These are phyloP conservation scores for Tilletia setariae DNA, from an alignment of 1,284 basidiomycete species.

Conservation along the genomic window DNA sequence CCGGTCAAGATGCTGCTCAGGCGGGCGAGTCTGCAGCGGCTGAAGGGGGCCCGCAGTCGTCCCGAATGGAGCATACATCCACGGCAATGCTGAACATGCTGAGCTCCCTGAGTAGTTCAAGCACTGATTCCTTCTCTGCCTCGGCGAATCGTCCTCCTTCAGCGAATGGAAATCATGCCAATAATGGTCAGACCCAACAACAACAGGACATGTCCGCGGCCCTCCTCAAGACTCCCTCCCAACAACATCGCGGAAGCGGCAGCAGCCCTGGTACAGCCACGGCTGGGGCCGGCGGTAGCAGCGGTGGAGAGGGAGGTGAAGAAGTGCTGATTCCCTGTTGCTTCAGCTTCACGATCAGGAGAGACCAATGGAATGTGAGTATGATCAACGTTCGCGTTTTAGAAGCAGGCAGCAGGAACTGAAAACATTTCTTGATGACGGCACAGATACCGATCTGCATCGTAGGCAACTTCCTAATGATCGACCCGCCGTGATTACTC, in stretches of 20 bases:
- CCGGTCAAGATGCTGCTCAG: too few relatives aligned
- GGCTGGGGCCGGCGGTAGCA: not conserved
- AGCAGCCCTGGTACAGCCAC: not conserved
- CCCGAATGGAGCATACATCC: too few relatives aligned
- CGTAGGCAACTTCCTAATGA: conserved; percentile 15
- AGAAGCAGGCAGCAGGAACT: not conserved
- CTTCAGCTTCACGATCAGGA: conserved; percentile 88
- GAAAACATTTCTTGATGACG: not conserved
- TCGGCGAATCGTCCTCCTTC: too few relatives aligned
- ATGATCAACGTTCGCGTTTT: not conserved
- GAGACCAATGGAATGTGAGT: conserved; percentile 61
- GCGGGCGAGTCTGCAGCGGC: too few relatives aligned
- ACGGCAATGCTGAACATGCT: too few relatives aligned
- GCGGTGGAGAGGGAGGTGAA: conserved; percentile 60
- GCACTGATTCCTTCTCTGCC: too few relatives aligned
- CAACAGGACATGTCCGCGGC: too few relatives aligned
- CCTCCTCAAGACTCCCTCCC: too few relatives aligned
- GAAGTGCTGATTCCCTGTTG: conserved; percentile 78
- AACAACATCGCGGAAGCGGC: not conserved
- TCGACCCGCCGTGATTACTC: conserved; percentile 7
- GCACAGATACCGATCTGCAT: conserved; percentile 10
- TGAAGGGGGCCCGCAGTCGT: too few relatives aligned
- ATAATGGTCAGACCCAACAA: too few relatives aligned
- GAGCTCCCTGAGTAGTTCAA: too few relatives aligned
- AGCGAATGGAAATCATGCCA: too few relatives aligned